A percentile compares a stretch with the other conserved stretches of the same genome.
Conservation (phyloP, 164 flowering plant genomes). For the Piper betle region DNA sequence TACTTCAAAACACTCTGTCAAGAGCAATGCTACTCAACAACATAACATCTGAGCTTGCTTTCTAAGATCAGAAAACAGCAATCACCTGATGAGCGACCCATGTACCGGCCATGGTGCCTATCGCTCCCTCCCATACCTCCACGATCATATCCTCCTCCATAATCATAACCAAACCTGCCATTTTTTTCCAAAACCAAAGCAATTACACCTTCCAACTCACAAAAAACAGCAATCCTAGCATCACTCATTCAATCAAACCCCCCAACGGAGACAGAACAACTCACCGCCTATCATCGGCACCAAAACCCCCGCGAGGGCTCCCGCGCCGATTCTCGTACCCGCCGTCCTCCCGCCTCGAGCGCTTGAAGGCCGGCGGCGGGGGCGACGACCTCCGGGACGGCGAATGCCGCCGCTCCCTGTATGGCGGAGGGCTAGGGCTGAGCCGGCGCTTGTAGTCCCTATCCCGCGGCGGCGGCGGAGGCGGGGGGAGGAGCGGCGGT, state of each 20-base stretch:
- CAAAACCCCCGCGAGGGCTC: conserved; percentile 55
- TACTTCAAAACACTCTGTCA: too few species aligned
- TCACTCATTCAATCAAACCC: not conserved
- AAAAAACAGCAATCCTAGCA: too few species aligned
- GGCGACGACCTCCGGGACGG: conserved; percentile 11
- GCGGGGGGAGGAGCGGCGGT: conserved; percentile 5
- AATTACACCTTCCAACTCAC: not conserved
- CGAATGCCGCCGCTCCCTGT: conserved; percentile 50
- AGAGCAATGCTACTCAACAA: too few species aligned
- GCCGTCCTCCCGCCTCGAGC: conserved; percentile 60
- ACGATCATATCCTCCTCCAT: conserved; percentile 71
- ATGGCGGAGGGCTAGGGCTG: conserved; percentile 54
- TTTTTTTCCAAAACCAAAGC: not conserved
- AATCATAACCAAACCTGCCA: conserved; percentile 65
- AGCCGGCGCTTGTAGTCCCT: conserved; percentile 48
- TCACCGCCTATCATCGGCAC: conserved; percentile 57
- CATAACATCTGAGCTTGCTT: too few species aligned
- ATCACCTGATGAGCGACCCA: conserved; percentile 53
- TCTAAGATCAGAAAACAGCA: conserved; percentile 1
- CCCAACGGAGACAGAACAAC: not conserved
- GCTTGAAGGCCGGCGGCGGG: conserved; percentile 20
- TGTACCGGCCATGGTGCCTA: conserved; percentile 61
- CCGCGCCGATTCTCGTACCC: conserved; percentile 41
- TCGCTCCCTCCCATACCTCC: conserved; percentile 64
- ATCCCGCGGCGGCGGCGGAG: conserved; percentile 2